Base-by-base conservation (phyloP, 2,329 filamentous ascomycete species). In the Neodidymelliopsis sp. region DNA sequence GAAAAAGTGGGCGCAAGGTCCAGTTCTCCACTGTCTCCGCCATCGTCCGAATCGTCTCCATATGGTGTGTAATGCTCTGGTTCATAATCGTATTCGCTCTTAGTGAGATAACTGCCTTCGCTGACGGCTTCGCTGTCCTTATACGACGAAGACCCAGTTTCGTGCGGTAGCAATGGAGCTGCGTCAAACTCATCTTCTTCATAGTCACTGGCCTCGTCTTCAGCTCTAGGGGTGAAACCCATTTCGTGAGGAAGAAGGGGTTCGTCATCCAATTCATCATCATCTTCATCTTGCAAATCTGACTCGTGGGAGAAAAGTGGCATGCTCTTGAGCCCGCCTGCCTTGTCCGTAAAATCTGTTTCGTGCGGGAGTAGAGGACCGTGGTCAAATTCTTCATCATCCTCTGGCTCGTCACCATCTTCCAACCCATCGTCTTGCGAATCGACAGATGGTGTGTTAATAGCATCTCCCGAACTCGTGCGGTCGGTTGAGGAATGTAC, bases 151-250 rank as follows among this genome's bases (percentile, higher is more conserved):
- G 56, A 53, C 4, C 51, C 53, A 43, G 67, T 67, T 53, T 76
- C 74, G 28, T 76, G 73, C 16, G 66, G 63, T 31, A 75, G 56
- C 1, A 75, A 62, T 15, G 72, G 74, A 15, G 62, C 56, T 7
- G 59, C 48, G 19, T 66, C 61, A 12, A 61, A 55, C 16, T 68
- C 64, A 27, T 66, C 60, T 8, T 59, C 49, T 2, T 59, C 57
- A 22, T 61, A 44, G 36, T 52, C 48, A 10, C 36, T 30, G 13
- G 38, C 20, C 2, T 36, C 30, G 29, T 30, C 20, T 20, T 34
- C 47, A 3, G 38, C 7, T 6, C 23, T 13, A 13, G 18, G 13
- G 6, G 33, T 40, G 6, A 49, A 46, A 22, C 37, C 46, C 9
- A 49, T 54, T 35, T 68, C 65, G 25, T 67, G 62, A 9, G 63